Base-by-base conservation (phyloP, 2,329 filamentous ascomycete species). In the Domatiomyces catenatus region DNA sequence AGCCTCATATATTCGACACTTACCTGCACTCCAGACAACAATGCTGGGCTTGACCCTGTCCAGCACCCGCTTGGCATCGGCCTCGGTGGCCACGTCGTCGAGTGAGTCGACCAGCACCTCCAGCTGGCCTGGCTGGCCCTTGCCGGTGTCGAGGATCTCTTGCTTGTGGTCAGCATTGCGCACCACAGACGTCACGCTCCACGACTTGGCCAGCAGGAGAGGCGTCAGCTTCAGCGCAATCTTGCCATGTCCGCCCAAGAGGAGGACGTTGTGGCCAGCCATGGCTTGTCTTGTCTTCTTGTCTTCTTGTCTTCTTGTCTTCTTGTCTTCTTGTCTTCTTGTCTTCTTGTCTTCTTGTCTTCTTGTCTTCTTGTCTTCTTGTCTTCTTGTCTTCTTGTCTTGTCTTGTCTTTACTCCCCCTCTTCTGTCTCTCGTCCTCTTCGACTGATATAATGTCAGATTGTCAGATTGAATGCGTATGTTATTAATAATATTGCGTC, bases 221-320 rank as follows among this genome's bases (percentile, higher is more conserved):
- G 83, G 84, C 7, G 86, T 92, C 42, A 92, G 75, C 44, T 82
- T 69, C 52, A 85, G 78, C 57, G 85, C 77, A 53, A 92, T 68
- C 64, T 88, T 86, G 69, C 86, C 86, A 69, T 89, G 85, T 60
- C 86, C 86, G 61, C 86, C 86, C 55, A 92, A 77, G 57, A 92
- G 68, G 54, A 89, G 79, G 52, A 89, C 78, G 62, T 77, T 72
- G 65, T 70, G 56, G 44, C 32, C 15, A 15, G 32, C 32, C 32
- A 39, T 39, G 22, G 15, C 15, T 15, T 15, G 5, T 32, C 10
- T 5, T 15, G 1, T 39, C 5, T 15, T 15, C 32, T 1, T 4
- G 15, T 5, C 32, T 15, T 39, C 10, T 15, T 4, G 2, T 39
- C 8, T 12, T 15, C 15, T 39, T 39, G 3, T 24, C 3, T 24